phyloP scores from a whole-genome alignment of 2,329 filamentous ascomycete genomes.

The Dactylella cylindrospora region DNA sequence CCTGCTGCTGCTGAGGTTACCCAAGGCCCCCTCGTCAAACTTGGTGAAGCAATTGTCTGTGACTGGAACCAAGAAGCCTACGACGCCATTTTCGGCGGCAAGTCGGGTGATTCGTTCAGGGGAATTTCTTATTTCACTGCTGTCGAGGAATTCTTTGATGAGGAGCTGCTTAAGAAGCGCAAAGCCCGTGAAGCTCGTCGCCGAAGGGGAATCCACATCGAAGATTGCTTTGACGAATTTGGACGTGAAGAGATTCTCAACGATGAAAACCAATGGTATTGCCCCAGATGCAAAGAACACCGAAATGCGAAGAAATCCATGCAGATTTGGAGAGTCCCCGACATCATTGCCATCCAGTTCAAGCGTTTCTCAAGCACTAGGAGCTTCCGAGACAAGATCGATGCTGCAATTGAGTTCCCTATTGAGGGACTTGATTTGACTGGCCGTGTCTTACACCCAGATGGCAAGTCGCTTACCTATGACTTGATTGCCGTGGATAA shows the following conservation, averaged over 20 bases:
- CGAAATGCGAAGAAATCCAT: slow-evolving; percentile 93
- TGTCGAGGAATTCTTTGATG: slow-evolving; percentile 58
- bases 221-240: slow-evolving; percentile 92
- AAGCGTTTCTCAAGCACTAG: slow-evolving; percentile 91
- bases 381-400: slow-evolving; percentile 83
- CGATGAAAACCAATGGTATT: slow-evolving; percentile 97
- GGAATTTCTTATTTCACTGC: slow-evolving; percentile 41
- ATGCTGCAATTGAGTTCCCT: slow-evolving; percentile 87
- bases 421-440: slow-evolving; percentile 82
- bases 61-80: slow-evolving; percentile 77
- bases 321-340: slow-evolving; percentile 93
- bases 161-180: slow-evolving; percentile 66
- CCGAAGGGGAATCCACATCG: slow-evolving; percentile 76
- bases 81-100: slow-evolving; percentile 66
- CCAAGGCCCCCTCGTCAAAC: slow-evolving; percentile 67
- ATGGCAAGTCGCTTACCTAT: slow-evolving; percentile 81
- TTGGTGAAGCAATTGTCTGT: slow-evolving; percentile 81
- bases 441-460: slow-evolving; percentile 73
- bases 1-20: slow-evolving; percentile 1
- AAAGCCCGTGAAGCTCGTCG: slow-evolving; percentile 65
- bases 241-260: slow-evolving; percentile 91
- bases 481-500: slow-evolving; percentile 95
- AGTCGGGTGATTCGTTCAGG: slow-evolving; percentile 50
- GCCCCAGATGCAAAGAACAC: slow-evolving; percentile 91
- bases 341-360: slow-evolving; percentile 90